Evolutionary conservation across 1,284 basidiomycete species (phyloP).

Genomic region (Austroboletus sp.): DNA sequence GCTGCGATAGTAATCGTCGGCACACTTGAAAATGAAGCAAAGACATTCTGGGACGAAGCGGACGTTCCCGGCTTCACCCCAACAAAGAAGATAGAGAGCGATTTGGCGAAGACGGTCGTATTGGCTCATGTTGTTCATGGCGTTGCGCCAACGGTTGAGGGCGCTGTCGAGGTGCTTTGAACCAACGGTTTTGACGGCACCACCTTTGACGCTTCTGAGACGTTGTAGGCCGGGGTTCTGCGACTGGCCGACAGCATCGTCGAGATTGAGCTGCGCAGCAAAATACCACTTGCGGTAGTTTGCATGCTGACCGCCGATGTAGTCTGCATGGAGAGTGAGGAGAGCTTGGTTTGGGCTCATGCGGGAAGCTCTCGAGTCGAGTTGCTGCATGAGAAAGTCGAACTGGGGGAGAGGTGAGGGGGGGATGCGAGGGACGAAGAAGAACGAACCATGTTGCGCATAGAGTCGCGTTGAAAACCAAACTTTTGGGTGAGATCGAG

Average conservation of each 20-base stretch:
- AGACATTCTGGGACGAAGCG: slow-evolving; percentile 95
- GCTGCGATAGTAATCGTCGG: slow-evolving; percentile 98
- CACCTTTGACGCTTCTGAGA: slow-evolving; percentile 74
- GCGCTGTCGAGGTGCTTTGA: slow-evolving; percentile 90
- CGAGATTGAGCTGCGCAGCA: slow-evolving; percentile 96
- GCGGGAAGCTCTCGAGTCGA: slow-evolving; percentile 93
- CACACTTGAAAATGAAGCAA: slow-evolving; percentile 99
- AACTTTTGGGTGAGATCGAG: slow-evolving; percentile 99
- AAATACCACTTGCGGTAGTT: slow-evolving; percentile 99
- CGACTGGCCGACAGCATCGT: slow-evolving; percentile 93
- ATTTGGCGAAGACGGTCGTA: slow-evolving; percentile 96
- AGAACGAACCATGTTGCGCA: slow-evolving; percentile 76
- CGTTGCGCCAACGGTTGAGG: slow-evolving; percentile 89
- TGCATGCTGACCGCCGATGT: slow-evolving; percentile 94
- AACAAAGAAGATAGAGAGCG: slow-evolving; percentile 91
- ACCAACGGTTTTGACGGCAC: slow-evolving; percentile 48
- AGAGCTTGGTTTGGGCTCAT: slow-evolving; percentile 98
- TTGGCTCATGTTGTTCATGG: slow-evolving; percentile 99
- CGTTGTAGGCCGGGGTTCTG: slow-evolving; percentile 91
- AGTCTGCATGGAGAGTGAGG: slow-evolving; percentile 93
- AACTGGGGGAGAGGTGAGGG: slow-evolving; percentile 48
- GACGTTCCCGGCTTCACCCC: slow-evolving; percentile 97
- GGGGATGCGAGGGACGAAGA: neutral
- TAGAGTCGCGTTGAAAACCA: slow-evolving; percentile 92
- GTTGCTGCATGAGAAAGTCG: slow-evolving; percentile 95